These are phyloP conservation scores for Pythium biforme DNA, from an alignment of 352 stramenopile species.

Conservation along the genomic window DNA sequence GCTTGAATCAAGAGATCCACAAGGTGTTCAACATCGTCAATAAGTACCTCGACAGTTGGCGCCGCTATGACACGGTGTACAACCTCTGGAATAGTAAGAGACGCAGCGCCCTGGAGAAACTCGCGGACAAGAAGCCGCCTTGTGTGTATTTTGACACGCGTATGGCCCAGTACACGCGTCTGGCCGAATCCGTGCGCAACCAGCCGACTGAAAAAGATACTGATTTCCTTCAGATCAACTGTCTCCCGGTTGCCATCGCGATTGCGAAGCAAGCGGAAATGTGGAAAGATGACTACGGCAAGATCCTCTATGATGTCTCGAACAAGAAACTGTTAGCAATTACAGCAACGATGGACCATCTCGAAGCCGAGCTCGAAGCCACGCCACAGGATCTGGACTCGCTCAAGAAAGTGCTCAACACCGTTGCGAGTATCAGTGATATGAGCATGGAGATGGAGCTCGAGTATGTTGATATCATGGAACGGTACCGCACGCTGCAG, in stretches of 20 bases:
- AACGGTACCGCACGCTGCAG: constrained; percentile 88
- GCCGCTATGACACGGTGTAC: constrained; percentile 93
- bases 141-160: constrained; percentile 94
- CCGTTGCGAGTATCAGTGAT: constrained; percentile 81
- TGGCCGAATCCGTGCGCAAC: constrained; percentile 87
- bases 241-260: constrained; percentile 79
- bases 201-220: constrained; percentile 93
- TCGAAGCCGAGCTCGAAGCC: constrained; percentile 77
- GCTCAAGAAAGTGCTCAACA: constrained; percentile 94
- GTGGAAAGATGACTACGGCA: constrained; percentile 94
- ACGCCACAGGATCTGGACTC: constrained; percentile 88
- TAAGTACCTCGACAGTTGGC: constrained; percentile 94
- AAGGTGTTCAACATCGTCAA: constrained; percentile 94
- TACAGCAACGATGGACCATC: constrained; percentile 68
- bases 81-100: constrained; percentile 95
- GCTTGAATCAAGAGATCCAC: constrained; percentile 93
- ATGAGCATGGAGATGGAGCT: constrained; percentile 95
- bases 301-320: constrained; percentile 88
- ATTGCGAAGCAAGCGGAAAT: constrained; percentile 92
- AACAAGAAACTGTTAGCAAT: constrained; percentile 80
- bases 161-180: constrained; percentile 88
- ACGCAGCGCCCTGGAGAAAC: constrained; percentile 87
- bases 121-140: constrained; percentile 90
- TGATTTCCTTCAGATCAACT: constrained; percentile 95
- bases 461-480: constrained; percentile 91